Evolutionary conservation across 495 filamentous ascomycete species (phyloP), one percentile per base, ranked within the genome.

Genomic region (Penicillium manginii): DNA sequence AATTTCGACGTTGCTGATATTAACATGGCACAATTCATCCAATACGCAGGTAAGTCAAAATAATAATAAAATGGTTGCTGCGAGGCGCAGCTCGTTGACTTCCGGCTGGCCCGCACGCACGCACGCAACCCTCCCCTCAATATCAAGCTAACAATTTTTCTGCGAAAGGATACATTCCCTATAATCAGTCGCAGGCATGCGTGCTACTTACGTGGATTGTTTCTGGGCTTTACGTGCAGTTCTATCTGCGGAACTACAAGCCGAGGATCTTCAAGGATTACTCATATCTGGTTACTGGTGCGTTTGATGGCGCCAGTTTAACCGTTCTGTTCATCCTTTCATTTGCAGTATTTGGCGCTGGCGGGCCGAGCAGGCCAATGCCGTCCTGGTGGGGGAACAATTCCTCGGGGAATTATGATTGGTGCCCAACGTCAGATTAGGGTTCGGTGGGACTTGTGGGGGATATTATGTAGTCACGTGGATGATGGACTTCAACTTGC

Each of bases 261-360:
- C 82, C 84, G 3, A 54, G 69, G 1, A 71, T 81, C 31, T 87
- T 84, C 71, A 78, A 79, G 61, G 77, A 86, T 58, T 86, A 84
- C 54, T 82, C 78, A 26, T 87, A 86, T 54, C 69, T 86, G 0
- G 62, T 86, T 6, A 76, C 78, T 0, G 83, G 75, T 3, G 84
- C 83, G 4, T 68, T 85, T 26, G 84, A 87, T 60, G 84, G 83
- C 35, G 84, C 76, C 5, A 77, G 71, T 45, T 72, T 79, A 46
- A 69, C 74, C 6, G 67, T 83, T 0, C 68, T 86, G 0, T 87
- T 86, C 56, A 77, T 86, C 31, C 70, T 86, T 4, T 80, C 80
- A 0, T 87, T 87, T 65, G 83, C 84, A 1, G 81, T 87, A 0
- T 80, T 83, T 31, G 84, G 84, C 0, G 84, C 68, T 9, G 65